Evolutionary conservation across 2,329 filamentous ascomycete genomes (phyloP), one percentile per base, ranked within the genome.

Genomic region (Xylaria sp.): DNA sequence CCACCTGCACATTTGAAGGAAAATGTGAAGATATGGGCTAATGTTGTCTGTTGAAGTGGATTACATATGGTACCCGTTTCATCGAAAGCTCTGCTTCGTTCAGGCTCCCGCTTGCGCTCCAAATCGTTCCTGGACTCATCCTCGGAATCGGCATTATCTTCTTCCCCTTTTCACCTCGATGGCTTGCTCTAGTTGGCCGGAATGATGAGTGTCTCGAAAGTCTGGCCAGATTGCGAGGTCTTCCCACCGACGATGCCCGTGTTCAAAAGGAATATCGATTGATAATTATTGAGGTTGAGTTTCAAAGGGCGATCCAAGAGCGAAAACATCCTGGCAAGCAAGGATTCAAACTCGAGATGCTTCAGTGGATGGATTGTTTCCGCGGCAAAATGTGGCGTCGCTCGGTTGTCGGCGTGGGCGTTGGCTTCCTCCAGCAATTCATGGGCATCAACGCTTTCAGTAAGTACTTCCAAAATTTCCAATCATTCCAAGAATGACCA

Each of bases 371-470:
- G 0, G 84, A 85, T 68, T 82, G 80, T 61, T 83, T 85, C 69
- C 79, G 72, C 60, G 75, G 73, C 15, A 80, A 82, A 3, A 83
- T 80, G 69, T 82, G 81, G 76, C 77, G 80, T 45, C 76, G 76
- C 12, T 77, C 76, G 0, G 65, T 72, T 49, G 76, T 87, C 17
- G 85, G 83, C 21, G 73, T 81, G 6, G 77, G 79, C 0, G 69
- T 87, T 14, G 83, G 84, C 78, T 87, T 87, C 69, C 87, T 87
- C 70, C 84, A 87, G 59, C 83, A 65, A 64, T 82, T 84, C 47
- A 75, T 78, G 4, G 82, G 81, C 0, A 81, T 83, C 67, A 84
- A 83, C 60, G 82, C 40, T 17, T 56, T 56, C n/a, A 19, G 35
- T 15, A 19, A 46, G 23, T 46, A 37, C 40, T 23, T n/a, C n/a